Evolutionary conservation across 2,329 filamentous ascomycete species (phyloP).

Genomic region (Lecanoromycetidae sp.): DNA sequence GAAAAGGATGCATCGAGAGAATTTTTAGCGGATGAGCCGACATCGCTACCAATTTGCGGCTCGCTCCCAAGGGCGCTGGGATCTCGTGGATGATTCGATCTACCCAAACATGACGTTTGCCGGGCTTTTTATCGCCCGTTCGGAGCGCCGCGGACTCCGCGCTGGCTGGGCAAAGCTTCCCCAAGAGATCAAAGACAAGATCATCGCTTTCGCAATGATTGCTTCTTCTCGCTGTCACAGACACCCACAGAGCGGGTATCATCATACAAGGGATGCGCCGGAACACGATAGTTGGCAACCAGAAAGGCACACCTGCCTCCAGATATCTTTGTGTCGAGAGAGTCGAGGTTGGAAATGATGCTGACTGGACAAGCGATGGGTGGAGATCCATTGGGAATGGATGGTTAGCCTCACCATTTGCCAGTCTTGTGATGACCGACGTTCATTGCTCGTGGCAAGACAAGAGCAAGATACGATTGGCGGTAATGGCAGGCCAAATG

Average conservation of each 20-base stretch:
- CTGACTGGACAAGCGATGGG: not conserved
- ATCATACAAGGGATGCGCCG: not conserved
- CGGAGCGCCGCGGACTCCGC: too few species aligned
- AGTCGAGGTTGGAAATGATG: not conserved
- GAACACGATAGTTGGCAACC: not conserved
- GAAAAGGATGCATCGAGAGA: too few species aligned
- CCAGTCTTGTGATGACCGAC: not conserved
- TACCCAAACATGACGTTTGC: too few species aligned
- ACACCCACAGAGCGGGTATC: constrained; percentile 19
- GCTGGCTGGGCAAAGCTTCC: too few species aligned
- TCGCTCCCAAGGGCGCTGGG: too few species aligned
- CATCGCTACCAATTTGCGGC: too few species aligned
- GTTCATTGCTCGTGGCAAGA: constrained; percentile 47
- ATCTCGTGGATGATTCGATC: too few species aligned
- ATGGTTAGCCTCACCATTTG: not conserved
- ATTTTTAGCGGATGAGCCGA: too few species aligned
- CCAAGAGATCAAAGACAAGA: too few species aligned
- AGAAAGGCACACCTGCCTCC: not conserved
- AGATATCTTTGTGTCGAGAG: constrained; percentile 3
- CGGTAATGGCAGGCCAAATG: constrained; percentile 36
- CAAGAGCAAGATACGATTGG: constrained; percentile 48
- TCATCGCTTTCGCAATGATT: too few species aligned
- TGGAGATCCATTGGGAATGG: not conserved
- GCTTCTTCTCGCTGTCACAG: constrained; percentile 20
- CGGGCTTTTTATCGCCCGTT: too few species aligned